Percentiles rank a stretch among this genome's conserved stretches.
These are phyloP conservation scores for Conidiobolus incongruus DNA, from an alignment of 371 early-diverging fungal species.

Conservation along the genomic window DNA sequence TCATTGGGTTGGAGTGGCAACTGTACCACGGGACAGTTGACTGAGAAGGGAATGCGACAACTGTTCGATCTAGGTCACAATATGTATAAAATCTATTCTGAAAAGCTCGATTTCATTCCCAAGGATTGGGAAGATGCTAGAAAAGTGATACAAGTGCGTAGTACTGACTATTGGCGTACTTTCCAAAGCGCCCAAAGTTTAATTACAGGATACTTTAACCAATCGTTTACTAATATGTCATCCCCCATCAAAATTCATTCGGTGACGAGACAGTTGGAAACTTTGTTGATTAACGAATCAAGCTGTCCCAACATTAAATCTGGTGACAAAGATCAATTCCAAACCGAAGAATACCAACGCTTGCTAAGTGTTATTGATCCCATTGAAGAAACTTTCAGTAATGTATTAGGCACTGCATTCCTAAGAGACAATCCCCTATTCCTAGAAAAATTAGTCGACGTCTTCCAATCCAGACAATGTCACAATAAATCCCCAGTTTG, in stretches of 20 bases:
- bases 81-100: conserved; percentile 22
- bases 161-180: conserved; percentile 21
- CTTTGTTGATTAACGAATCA: conserved; percentile 14
- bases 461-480: conserved; percentile 20
- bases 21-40: conserved; percentile 21
- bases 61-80: conserved; percentile 17
- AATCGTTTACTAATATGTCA: not conserved
- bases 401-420: conserved; percentile 9
- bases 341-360: conserved; percentile 9
- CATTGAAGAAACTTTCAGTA: conserved; percentile 8
- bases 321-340: conserved; percentile 6
- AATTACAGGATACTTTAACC: conserved; percentile 19
- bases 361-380: conserved; percentile 8
- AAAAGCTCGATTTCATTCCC: conserved; percentile 17
- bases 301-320: conserved; percentile 15
- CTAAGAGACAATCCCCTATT: conserved; percentile 6
- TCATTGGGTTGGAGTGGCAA: conserved; percentile 6
- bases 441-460: conserved; percentile 19
- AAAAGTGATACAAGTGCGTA: conserved; percentile 5
- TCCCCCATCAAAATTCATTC: conserved; percentile 15
- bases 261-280: conserved; percentile 19
- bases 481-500: conserved; percentile 20
- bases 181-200: conserved; percentile 22
- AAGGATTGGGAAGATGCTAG: not conserved
- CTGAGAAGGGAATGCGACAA: conserved; percentile 20